phyloP scores from a whole-genome alignment of 75 land plant species.

The Chamaecyparis obtusa region DNA sequence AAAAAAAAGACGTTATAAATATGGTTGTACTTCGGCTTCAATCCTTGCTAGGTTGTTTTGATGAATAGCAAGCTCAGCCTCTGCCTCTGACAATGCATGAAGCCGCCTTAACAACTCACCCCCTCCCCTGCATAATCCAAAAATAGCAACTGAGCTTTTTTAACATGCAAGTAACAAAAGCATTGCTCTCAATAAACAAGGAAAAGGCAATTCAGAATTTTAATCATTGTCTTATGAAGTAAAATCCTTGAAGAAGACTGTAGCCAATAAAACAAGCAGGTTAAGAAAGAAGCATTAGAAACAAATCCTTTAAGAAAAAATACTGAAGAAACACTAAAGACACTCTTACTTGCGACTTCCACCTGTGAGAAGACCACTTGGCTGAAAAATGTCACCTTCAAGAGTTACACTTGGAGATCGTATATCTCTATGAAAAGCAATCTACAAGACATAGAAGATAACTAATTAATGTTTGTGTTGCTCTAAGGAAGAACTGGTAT shows the following conservation, averaged over 20 bases:
- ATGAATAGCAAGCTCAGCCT: conserved; percentile 66
- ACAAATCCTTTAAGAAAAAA: neutral
- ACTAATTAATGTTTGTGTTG: neutral
- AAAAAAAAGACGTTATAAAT: neutral
- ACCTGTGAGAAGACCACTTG: conserved; percentile 96
- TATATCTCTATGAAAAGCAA: conserved; percentile 85
- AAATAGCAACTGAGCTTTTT: neutral
- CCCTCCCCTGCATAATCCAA: conserved; percentile 64
- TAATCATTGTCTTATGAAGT: neutral
- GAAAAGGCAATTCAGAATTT: neutral
- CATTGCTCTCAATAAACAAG: neutral
- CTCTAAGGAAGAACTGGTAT: neutral
- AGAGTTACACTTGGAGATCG: conserved; percentile 84
- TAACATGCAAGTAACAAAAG: neutral
- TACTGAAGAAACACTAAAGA: neutral
- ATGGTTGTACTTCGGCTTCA: conserved; percentile 59
- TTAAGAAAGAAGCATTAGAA: neutral
- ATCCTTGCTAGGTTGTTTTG: conserved; percentile 63
- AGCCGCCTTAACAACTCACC: conserved; percentile 90
- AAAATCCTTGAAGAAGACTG: neutral
- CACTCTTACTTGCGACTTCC: conserved; percentile 86
- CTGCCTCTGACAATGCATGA: conserved; percentile 74
- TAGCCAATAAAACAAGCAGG: neutral
- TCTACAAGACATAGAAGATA: conserved; percentile 36
- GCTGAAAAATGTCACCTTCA: conserved; percentile 98